Evolutionary conservation across 164 flowering plant species (phyloP), one percentile per base, ranked within the genome.

Genomic region (Chimonanthus praecox): DNA sequence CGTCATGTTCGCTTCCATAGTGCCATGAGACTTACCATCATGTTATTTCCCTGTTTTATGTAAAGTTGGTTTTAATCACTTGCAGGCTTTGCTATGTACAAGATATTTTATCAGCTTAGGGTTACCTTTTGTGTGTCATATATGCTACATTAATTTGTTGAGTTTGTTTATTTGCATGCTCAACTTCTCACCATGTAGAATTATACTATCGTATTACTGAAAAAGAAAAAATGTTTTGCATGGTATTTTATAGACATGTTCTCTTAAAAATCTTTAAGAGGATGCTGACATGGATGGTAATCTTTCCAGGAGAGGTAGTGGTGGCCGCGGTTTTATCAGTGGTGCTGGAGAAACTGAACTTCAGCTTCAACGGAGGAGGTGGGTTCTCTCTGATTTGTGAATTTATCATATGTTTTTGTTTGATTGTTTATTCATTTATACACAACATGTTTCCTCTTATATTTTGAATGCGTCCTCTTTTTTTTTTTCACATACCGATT

Each of bases 331-430:
- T 69, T 93, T 92, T 77, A 86, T 89, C 15, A 84, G 99, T 82
- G 99, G 99, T 84, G 98, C 98, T 71, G 99, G 99, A 84, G 99
- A 95, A 83, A 93, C 98, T 75, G 99, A 95, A 78, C 90, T 95
- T 78, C 94, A 95, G 79, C 96, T 95, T 79, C 99, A 95, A 76
- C 87, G 97, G 6, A 80, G 94, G 83, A 95, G 99, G 99, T 95
- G 21, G 16, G 73, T 63, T 69, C 15, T 44, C 63, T 47, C 18
- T 5, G 47, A 71, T 45, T 72, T 11, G 54, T 10, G 49, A 68
- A n/a, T 78, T 75, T 16, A 63, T 16, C n/a, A 1, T 47, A 3
- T 45, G 61, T 11, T 49, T 62, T 71, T 43, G 7, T 63, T 49
- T 64, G 16, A 33, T 75, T 68, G 10, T 43, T 72, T 63, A 21